A percentile compares a stretch with the other conserved stretches of the same genome.
Evolutionary conservation across 768 basidiomycete species (phyloP).

Genomic region (Chalciporus piperatus): DNA sequence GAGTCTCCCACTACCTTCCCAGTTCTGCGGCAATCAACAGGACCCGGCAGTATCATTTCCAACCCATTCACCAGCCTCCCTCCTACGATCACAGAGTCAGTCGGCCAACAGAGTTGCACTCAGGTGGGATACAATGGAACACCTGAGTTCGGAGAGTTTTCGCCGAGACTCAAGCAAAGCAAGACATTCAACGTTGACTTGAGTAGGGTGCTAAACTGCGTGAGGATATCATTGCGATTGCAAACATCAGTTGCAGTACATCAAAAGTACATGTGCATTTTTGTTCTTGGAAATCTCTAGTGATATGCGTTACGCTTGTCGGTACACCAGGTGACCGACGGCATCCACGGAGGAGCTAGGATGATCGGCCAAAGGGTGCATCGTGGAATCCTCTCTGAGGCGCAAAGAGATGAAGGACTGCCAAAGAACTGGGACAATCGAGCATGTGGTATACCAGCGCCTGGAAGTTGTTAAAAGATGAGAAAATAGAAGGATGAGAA

Average conservation of each 20-base stretch:
- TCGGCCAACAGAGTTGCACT: background rate
- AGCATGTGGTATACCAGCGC: slow-evolving; percentile 56
- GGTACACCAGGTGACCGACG: slow-evolving; percentile 67
- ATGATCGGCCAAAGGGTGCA: slow-evolving; percentile 62
- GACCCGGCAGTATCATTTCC: too few species aligned
- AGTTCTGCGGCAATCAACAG: background rate
- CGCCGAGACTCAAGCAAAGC: background rate
- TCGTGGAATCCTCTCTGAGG: slow-evolving; percentile 51
- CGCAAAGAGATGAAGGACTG: slow-evolving; percentile 51
- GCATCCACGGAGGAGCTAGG: slow-evolving; percentile 42
- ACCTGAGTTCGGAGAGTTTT: slow-evolving; percentile 1
- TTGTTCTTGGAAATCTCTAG: background rate
- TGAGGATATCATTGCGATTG: background rate
- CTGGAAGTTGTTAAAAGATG: slow-evolving; percentile 71
- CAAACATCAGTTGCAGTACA: background rate
- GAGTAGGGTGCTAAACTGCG: background rate
- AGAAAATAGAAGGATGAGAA: background rate
- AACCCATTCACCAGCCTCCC: too few species aligned
- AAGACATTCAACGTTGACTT: background rate
- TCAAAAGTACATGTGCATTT: background rate
- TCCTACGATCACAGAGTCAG: background rate
- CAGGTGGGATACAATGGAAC: background rate
- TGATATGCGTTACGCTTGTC: slow-evolving; percentile 24
- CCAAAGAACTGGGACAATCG: slow-evolving; percentile 37
- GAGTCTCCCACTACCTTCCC: too few species aligned